Evolutionary conservation across 208 protist species (phyloP).

Genomic region (Wallacemonas sp.): DNA sequence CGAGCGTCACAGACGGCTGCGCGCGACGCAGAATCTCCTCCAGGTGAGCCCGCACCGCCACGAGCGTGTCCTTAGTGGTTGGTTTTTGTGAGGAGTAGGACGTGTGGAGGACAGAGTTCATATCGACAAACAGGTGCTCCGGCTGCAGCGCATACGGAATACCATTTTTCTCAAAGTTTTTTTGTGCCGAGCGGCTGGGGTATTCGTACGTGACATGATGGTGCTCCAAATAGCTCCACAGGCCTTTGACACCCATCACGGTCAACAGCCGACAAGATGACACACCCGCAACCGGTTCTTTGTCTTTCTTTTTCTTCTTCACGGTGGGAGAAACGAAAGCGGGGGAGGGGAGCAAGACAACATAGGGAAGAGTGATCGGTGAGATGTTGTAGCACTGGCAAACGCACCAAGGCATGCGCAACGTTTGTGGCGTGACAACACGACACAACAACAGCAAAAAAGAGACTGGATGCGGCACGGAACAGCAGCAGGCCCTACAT

Average conservation of each 20-base stretch:
- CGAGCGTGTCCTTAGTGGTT: conserved; percentile 37
- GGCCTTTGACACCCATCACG: conserved; percentile 72
- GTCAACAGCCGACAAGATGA: too few relatives aligned
- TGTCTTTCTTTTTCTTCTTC: neutral
- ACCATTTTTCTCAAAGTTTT: conserved; percentile 3
- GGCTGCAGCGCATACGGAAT: conserved; percentile 34
- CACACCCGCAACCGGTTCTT: too few relatives aligned
- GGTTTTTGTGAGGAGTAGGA: conserved; percentile 29
- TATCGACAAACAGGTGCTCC: conserved; percentile 79
- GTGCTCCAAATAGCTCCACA: conserved; percentile 75
- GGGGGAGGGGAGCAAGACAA: too few relatives aligned
- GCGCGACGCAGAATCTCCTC: conserved; percentile 37
- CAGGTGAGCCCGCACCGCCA: conserved; percentile 33
- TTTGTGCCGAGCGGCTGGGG: conserved; percentile 14
- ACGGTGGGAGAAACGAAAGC: neutral
- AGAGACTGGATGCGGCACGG: neutral
- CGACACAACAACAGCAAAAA: neutral
- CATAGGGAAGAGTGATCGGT: too few relatives aligned
- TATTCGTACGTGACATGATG: conserved; percentile 43
- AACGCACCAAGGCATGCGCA: too few relatives aligned
- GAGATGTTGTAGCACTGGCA: too few relatives aligned
- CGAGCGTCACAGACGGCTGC: conserved; percentile 42
- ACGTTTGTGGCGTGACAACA: neutral
- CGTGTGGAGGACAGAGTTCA: conserved; percentile 81
- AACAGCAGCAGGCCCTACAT: too few relatives aligned